Percentiles rank a stretch among this genome's conserved stretches.
Evolutionary conservation across 768 basidiomycete genomes (phyloP).

Genomic region (Russula earlei): DNA sequence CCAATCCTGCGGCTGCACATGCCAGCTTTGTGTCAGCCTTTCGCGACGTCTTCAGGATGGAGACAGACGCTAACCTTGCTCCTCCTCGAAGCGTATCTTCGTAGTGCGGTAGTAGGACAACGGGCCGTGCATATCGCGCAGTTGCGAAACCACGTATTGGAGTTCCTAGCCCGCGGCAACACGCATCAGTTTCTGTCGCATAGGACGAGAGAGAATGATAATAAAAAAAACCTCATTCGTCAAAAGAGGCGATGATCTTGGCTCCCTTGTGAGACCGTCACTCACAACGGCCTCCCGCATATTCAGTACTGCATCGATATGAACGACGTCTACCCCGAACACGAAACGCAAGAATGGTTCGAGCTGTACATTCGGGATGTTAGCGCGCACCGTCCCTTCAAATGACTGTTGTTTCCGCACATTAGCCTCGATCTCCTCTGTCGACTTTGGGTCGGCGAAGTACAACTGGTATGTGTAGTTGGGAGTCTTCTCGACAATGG

Average conservation of each 20-base stretch:
- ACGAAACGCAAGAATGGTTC: slow-evolving; percentile 19
- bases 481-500: slow-evolving; percentile 43
- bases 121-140: slow-evolving; percentile 53
- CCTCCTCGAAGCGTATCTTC: slow-evolving; percentile 56
- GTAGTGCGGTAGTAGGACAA: slow-evolving; percentile 70
- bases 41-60: background rate
- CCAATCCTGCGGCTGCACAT: background rate
- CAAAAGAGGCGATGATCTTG: background rate
- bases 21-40: background rate
- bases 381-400: background rate
- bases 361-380: slow-evolving; percentile 17
- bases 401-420: slow-evolving; percentile 34
- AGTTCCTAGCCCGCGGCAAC: slow-evolving; percentile 38
- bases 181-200: background rate
- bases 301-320: background rate
- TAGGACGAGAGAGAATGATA: too few species aligned
- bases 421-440: slow-evolving; percentile 44
- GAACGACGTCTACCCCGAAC: slow-evolving; percentile 4
- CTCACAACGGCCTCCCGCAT: slow-evolving; percentile 11
- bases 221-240: slow-evolving; percentile 16
- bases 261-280: background rate
- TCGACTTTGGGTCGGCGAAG: slow-evolving; percentile 45
- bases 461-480: slow-evolving; percentile 61
- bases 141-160: slow-evolving; percentile 39
- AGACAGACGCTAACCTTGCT: slow-evolving; percentile 31